Evolutionary conservation across 176 grass and related monocot genomes (phyloP), one percentile per base, ranked within the genome.

Genomic region (Raddia guianensis): DNA sequence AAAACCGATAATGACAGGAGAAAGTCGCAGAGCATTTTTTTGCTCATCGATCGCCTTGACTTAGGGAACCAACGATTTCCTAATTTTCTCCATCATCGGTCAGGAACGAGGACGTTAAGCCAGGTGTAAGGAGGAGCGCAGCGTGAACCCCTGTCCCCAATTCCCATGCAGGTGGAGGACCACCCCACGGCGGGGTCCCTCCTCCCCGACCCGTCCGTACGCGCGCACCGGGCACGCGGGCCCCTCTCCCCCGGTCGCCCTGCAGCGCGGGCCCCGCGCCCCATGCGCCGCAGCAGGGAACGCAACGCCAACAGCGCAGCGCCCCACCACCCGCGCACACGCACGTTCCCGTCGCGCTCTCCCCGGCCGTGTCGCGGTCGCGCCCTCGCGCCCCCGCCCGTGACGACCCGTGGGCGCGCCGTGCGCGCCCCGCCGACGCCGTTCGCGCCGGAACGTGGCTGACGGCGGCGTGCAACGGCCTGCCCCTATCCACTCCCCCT

Each of bases 321-420:
- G 21, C 35, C 15, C 14, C 80, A 82, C 81, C 72, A 34, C 42
- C 40, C 58, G 27, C 57, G 21, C 80, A 48, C 13, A 11, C 70
- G 59, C 71, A 79, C 63, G 70, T 74, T 79, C 72, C 90, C 49
- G 82, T 83, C 80, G 90, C 90, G 87, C 83, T 86, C 83, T 68
- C 67, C 67, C 56, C 53, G 59, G 12, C 60, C 49, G 51, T 45
- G 77, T 78, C 76, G 49, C 76, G 68, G 51, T 80, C 84, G 74
- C 62, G 77, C 50, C 51, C 50, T 40, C 48, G 37, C 37, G 37
- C 37, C 37, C 37, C 37, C 37, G 37, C 37, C 37, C 37, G 37
- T 40, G 37, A 40, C 37, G 60, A 12, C 56, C 56, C 21, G 70
- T 37, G 51, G 18, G 19, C 21, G 51, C 64, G 44, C 54, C 82